Percentiles rank a stretch among this genome's conserved stretches.
Conservation (phyloP, 2,329 filamentous ascomycete genomes). For the Colletotrichum falcatum region DNA sequence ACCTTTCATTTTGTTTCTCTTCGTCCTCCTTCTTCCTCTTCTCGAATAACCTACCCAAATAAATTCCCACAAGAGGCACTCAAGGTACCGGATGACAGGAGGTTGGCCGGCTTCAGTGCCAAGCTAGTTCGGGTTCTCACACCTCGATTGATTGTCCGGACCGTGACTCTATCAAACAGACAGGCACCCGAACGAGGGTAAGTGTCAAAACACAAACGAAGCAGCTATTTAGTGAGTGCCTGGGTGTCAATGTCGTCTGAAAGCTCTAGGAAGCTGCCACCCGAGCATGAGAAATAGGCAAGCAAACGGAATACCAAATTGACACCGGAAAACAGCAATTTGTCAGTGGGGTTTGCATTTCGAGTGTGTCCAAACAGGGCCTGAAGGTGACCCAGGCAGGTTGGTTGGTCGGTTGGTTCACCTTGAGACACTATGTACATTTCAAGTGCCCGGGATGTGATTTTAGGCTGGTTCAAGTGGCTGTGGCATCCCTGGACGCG, state of each 20-base stretch:
- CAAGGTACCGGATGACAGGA: neutral
- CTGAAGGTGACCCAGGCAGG: neutral
- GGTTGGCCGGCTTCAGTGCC: constrained; percentile 10
- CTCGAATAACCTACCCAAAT: neutral
- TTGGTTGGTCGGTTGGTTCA: neutral
- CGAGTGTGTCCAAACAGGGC: neutral
- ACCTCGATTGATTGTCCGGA: constrained; percentile 18
- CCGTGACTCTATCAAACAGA: constrained; percentile 7
- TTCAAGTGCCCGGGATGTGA: constrained; percentile 1
- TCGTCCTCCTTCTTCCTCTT: neutral
- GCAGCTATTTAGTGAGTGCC: neutral
- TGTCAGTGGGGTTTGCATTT: neutral
- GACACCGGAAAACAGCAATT: neutral
- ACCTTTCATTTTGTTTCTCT: constrained; percentile 53
- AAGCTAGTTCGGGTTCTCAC: constrained; percentile 12
- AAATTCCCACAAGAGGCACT: neutral
- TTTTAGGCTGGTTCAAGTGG: constrained; percentile 1
- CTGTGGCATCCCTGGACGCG: constrained; percentile 7
- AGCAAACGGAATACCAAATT: constrained; percentile 13
- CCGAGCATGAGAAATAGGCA: constrained; percentile 3
- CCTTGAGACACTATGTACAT: neutral
- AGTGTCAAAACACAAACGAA: constrained; percentile 22
- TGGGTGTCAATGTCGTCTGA: constrained; percentile 19
- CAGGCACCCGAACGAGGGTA: constrained; percentile 1
- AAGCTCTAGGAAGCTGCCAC: constrained; percentile 13